Percentiles rank a stretch among this genome's conserved stretches.
Evolutionary conservation across 805 yeast genomes (phyloP).

Genomic region (Candida ortonii): DNA sequence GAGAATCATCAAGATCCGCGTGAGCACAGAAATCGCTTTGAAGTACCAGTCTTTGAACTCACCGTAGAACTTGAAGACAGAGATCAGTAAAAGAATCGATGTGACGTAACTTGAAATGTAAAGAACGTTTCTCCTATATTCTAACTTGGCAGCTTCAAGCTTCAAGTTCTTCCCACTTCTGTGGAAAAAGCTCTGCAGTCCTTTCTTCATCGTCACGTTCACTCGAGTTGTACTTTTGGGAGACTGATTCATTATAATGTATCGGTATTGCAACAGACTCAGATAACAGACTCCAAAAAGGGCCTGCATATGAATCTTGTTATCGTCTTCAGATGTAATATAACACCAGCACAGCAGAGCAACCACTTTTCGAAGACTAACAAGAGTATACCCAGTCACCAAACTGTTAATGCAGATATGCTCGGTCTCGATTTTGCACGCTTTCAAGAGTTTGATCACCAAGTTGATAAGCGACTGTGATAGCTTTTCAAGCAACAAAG

Average conservation of each 20-base stretch:
- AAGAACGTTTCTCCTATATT: constrained; percentile 20
- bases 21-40: constrained; percentile 12
- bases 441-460: constrained; percentile 4
- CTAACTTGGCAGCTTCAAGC: constrained; percentile 19
- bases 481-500: constrained; percentile 21
- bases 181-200: constrained; percentile 18
- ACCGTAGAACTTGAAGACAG: constrained; percentile 21
- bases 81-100: constrained; percentile 10
- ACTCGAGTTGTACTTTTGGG: constrained; percentile 1
- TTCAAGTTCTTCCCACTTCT: constrained; percentile 17
- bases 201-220: constrained; percentile 16
- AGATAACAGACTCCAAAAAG: constrained; percentile 25
- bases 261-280: constrained; percentile 27
- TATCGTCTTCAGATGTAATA: constrained; percentile 29
- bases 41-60: constrained; percentile 15
- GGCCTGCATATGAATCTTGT: constrained; percentile 27
- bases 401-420: constrained; percentile 7
- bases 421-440: constrained; percentile 1
- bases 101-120: constrained; percentile 9
- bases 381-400: constrained; percentile 25
- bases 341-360: constrained; percentile 29
- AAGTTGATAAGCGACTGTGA: constrained; percentile 17
- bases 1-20: constrained; percentile 14
- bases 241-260: constrained; percentile 22
- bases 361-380: constrained; percentile 27